Conservation (phyloP, 1,284 basidiomycete species). For the Laetiporus sulphureus region DNA sequence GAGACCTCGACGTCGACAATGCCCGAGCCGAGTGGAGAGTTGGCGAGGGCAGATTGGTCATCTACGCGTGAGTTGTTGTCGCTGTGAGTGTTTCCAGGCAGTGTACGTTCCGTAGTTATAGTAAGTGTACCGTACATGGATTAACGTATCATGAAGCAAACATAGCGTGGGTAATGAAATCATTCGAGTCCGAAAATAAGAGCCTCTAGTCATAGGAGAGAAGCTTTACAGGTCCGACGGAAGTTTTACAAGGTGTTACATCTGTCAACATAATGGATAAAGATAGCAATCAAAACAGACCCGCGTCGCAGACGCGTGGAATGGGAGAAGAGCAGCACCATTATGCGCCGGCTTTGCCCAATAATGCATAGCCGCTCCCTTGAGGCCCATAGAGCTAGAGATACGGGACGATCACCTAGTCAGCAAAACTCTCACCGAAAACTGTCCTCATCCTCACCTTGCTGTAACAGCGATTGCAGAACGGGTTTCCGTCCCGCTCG, state of each 20-base stretch:
- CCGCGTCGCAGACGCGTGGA: neutral
- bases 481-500: conserved; percentile 66
- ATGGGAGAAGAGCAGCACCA: neutral
- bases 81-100: no score
- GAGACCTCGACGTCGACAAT: conserved; percentile 50
- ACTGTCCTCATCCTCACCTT: conserved; percentile 41
- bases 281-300: no score
- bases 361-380: conserved; percentile 65
- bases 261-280: no score
- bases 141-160: no score
- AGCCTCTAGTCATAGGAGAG: no score
- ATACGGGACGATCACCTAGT: no score
- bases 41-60: conserved; percentile 38
- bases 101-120: no score
- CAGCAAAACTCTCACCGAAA: neutral
- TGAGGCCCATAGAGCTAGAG: conserved; percentile 59
- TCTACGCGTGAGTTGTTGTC: conserved; percentile 34
- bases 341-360: conserved; percentile 53
- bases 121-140: no score
- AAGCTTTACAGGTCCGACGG: no score
- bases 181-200: no score
- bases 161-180: no score
- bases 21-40: conserved; percentile 62
- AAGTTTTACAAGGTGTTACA: no score
- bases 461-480: conserved; percentile 64